phyloP scores from a whole-genome alignment of 1,139 yeast species.

The Suzukiozyma palmioleophila region DNA sequence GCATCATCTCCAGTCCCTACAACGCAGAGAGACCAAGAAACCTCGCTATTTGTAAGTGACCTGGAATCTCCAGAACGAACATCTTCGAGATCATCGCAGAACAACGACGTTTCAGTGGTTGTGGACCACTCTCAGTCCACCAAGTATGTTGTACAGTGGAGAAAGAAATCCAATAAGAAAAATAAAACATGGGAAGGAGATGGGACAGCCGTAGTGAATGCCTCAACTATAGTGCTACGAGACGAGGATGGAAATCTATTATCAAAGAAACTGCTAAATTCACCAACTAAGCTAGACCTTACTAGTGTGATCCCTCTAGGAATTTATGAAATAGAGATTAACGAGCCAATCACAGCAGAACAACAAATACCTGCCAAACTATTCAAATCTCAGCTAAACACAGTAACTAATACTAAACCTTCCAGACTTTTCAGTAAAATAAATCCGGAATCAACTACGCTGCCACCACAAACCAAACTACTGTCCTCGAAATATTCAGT shows the following conservation, averaged over 20 bases:
- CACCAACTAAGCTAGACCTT: not conserved
- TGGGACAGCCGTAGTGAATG: conserved; percentile 32
- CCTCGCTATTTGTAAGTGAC: not conserved
- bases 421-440: not conserved
- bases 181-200: conserved; percentile 96
- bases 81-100: no score
- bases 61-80: no score
- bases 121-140: not conserved
- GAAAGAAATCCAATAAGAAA: conserved; percentile 71
- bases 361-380: not conserved
- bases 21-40: conserved; percentile 2
- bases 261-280: not conserved
- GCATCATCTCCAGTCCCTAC: not conserved
- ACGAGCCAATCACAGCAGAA: conserved; percentile 8
- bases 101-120: no score
- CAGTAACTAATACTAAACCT: not conserved
- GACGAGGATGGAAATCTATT: conserved; percentile 3
- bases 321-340: conserved; percentile 25
- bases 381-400: not conserved
- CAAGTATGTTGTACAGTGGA: conserved; percentile 50
- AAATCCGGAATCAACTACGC: not conserved
- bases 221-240: not conserved
- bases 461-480: not conserved
- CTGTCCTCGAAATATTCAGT: conserved; percentile 25
- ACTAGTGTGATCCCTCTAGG: conserved; percentile 19